These are phyloP conservation scores for Peronospora destructor DNA, from an alignment of 352 stramenopile genomes.

Conservation along the genomic window DNA sequence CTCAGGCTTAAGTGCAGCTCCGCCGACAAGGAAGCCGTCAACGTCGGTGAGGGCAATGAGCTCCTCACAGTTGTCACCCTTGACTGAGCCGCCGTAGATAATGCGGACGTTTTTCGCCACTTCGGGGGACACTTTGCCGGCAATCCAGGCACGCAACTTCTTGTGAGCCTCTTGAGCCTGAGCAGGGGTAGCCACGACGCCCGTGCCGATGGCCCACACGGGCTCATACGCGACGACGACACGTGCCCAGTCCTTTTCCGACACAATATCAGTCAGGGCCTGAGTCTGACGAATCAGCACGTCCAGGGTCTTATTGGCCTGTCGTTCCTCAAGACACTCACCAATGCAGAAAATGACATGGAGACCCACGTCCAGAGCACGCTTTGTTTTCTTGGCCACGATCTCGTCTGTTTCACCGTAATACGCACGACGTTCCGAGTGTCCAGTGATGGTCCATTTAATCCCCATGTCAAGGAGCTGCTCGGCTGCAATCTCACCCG, in stretches of 20 bases:
- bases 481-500: constrained; percentile 84
- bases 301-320: constrained; percentile 79
- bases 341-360: constrained; percentile 93
- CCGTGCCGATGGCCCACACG: constrained; percentile 94
- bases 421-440: constrained; percentile 83
- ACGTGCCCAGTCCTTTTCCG: constrained; percentile 49
- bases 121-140: constrained; percentile 36
- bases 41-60: constrained; percentile 73
- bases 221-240: constrained; percentile 93
- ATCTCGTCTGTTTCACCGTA: constrained; percentile 85
- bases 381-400: constrained; percentile 87
- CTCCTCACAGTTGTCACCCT: constrained; percentile 71
- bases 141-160: constrained; percentile 64
- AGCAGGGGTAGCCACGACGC: constrained; percentile 87
- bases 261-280: constrained; percentile 78
- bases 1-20: constrained; percentile 83
- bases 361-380: constrained; percentile 74
- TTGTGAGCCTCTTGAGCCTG: constrained; percentile 88
- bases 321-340: constrained; percentile 83
- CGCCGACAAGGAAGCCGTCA: constrained; percentile 88
- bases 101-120: constrained; percentile 67
- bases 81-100: constrained; percentile 87
- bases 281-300: constrained; percentile 92
- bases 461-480: constrained; percentile 78
- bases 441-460: constrained; percentile 67